These are phyloP conservation scores for Eucalyptus sp. DNA, from an alignment of 345 rosid species.

Conservation along the genomic window DNA sequence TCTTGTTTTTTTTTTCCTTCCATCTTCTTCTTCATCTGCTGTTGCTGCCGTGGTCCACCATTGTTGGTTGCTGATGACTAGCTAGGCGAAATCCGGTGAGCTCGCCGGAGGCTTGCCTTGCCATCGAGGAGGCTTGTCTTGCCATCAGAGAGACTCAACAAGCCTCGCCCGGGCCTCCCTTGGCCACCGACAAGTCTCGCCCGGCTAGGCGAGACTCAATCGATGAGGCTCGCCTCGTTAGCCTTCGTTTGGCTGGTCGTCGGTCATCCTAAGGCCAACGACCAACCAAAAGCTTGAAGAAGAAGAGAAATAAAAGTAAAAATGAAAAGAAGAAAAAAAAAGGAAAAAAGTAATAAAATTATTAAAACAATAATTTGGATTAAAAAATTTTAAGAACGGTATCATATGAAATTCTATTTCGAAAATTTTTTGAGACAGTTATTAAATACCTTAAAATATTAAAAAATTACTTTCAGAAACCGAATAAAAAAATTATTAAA, in stretches of 20 bases:
- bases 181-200: too few species aligned
- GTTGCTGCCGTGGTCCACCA: fast-evolving
- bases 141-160: fast-evolving
- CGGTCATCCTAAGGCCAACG: fast-evolving
- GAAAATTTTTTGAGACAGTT: too few species aligned
- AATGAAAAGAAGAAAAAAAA: fast-evolving
- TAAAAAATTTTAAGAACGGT: fast-evolving
- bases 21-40: fast-evolving
- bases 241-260: fast-evolving
- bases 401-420: too few species aligned
- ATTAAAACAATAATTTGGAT: too few species aligned
- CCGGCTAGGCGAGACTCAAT: fast-evolving
- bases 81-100: fast-evolving
- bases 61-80: fast-evolving
- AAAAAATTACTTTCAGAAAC: too few species aligned
- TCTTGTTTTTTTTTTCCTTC: too few species aligned
- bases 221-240: fast-evolving
- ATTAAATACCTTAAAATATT: too few species aligned
- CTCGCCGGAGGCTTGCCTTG: too few species aligned
- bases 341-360: fast-evolving
- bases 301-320: too few species aligned
- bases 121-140: too few species aligned
- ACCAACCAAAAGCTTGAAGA: fast-evolving
- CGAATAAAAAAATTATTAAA: too few species aligned
- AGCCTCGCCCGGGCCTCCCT: fast-evolving